A percentile compares a stretch with the other conserved stretches of the same genome.
Conservation (phyloP, 495 filamentous ascomycete species). For the Recurvomyces mirabilis region DNA sequence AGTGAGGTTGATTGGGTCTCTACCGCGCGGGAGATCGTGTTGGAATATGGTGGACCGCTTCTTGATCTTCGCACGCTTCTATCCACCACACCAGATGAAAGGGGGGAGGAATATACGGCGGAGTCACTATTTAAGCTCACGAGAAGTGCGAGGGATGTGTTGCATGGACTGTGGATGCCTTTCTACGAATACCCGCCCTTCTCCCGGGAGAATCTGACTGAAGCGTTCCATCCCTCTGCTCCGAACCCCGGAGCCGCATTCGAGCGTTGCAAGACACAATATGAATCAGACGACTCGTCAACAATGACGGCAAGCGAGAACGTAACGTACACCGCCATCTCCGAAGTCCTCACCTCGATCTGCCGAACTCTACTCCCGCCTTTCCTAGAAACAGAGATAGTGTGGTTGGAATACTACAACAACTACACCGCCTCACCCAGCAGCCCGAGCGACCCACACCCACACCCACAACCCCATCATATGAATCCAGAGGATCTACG, state of each 20-base stretch:
- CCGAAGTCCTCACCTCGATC: background rate
- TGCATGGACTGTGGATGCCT: background rate
- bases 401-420: conserved; percentile 6
- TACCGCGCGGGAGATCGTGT: conserved; percentile 14
- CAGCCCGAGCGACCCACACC: background rate
- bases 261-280: background rate
- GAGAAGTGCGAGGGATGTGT: background rate
- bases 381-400: background rate
- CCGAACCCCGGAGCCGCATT: background rate
- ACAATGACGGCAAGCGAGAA: background rate
- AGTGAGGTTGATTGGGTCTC: conserved; percentile 28
- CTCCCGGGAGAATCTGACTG: background rate
- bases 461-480: background rate
- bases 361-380: background rate
- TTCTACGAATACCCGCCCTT: conserved; percentile 7
- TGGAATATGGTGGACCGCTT: background rate
- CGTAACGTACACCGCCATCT: background rate
- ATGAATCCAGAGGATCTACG: background rate
- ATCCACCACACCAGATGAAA: background rate
- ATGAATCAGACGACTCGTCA: background rate
- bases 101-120: background rate
- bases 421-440: conserved; percentile 1
- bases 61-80: background rate
- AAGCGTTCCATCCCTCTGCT: background rate
- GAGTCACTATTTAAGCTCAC: no score